Percentiles rank a stretch among this genome's conserved stretches.
phyloP scores from a whole-genome alignment of 208 protist genomes.

The Wallacemonas rigidus region DNA sequence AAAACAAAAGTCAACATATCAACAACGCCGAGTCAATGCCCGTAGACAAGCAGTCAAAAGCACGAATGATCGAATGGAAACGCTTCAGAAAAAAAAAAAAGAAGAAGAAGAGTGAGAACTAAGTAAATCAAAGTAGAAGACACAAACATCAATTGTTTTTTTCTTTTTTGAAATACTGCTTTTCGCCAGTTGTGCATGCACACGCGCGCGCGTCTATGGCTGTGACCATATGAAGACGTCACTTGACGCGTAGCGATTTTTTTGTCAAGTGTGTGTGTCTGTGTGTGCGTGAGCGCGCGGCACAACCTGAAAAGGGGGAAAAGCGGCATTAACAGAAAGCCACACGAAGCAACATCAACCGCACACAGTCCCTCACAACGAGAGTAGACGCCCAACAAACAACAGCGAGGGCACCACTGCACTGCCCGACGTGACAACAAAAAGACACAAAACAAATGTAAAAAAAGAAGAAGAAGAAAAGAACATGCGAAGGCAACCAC shows the following conservation, averaged over 20 bases:
- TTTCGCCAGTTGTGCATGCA: no score
- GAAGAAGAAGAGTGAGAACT: neutral
- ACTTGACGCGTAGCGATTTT: no score
- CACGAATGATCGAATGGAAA: no score
- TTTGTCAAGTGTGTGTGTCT: no score
- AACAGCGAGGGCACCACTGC: no score
- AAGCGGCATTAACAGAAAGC: neutral
- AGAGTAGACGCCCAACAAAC: no score
- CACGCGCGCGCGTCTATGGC: no score
- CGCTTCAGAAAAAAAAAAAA: constrained; percentile 6
- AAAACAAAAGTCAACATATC: constrained; percentile 7
- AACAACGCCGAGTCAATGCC: neutral
- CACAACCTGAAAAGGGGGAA: neutral
- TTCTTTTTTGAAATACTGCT: neutral
- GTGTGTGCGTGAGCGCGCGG: no score
- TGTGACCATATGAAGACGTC: no score
- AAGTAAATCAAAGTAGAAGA: neutral
- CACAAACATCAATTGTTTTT: neutral
- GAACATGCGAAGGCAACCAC: neutral
- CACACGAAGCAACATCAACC: neutral
- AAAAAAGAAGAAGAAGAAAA: neutral
- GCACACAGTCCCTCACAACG: no score
- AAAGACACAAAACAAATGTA: constrained; percentile 2
- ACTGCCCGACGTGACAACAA: constrained; percentile 1
- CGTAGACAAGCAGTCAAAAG: no score